These are phyloP conservation scores for Crithidia brevicula DNA, from an alignment of 208 protist genomes.

Conservation along the genomic window DNA sequence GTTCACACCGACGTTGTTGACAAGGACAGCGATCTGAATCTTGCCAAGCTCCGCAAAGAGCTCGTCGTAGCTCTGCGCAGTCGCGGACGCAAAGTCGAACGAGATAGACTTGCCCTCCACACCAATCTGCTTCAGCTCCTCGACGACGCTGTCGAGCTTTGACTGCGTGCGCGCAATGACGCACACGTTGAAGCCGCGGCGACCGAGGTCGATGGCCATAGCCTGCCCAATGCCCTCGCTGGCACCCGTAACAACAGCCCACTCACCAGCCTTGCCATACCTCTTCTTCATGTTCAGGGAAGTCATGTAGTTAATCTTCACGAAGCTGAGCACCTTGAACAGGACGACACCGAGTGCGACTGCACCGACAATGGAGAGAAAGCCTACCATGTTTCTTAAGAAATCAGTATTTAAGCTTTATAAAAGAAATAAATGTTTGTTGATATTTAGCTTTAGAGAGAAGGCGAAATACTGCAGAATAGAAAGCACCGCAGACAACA, in stretches of 20 bases:
- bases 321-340: conserved; percentile 54
- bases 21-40: conserved; percentile 67
- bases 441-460: neutral
- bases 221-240: conserved; percentile 95
- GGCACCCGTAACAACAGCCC: conserved; percentile 94
- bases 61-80: conserved; percentile 52
- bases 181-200: conserved; percentile 92
- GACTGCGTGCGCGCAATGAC: conserved; percentile 88
- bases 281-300: conserved; percentile 64
- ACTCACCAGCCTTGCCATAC: conserved; percentile 78
- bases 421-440: neutral
- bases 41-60: conserved; percentile 62
- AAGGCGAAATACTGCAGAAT: no score
- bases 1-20: conserved; percentile 95
- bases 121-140: conserved; percentile 63
- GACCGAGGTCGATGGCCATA: conserved; percentile 89
- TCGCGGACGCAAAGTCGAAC: conserved; percentile 84
- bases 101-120: conserved; percentile 81
- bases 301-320: conserved; percentile 58
- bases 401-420: neutral
- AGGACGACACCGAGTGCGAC: conserved; percentile 34
- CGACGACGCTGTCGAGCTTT: conserved; percentile 83
- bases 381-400: conserved; percentile 11
- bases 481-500: no score
- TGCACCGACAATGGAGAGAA: conserved; percentile 48